phyloP scores from a whole-genome alignment of 73 alveolate species.

The Paramecium tetraurelia region DNA sequence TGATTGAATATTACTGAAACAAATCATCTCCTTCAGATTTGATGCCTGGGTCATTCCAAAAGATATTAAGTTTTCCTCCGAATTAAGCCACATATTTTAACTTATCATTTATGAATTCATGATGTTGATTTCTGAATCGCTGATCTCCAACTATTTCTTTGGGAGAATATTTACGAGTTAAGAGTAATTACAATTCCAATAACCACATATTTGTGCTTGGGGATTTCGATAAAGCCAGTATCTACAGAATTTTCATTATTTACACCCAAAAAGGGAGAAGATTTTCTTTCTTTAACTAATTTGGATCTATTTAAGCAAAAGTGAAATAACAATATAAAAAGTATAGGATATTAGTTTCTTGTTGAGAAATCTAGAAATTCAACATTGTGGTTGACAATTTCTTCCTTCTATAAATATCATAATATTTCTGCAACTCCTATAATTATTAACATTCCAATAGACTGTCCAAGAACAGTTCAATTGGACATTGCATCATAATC shows the following conservation, averaged over 20 bases:
- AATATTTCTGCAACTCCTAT: conserved; percentile 8
- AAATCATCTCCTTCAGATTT: conserved; percentile 29
- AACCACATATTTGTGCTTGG: conserved; percentile 57
- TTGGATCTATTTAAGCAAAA: conserved; percentile 37
- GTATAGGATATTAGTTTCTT: conserved; percentile 29
- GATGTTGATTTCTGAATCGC: conserved; percentile 47
- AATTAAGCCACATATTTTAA: conserved; percentile 24
- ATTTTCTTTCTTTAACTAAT: conserved; percentile 34
- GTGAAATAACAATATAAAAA: conserved; percentile 53
- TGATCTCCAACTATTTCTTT: conserved; percentile 51
- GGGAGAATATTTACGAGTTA: conserved; percentile 58
- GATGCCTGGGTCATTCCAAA: conserved; percentile 50
- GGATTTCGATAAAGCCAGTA: conserved; percentile 36
- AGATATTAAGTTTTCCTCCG: conserved; percentile 2
- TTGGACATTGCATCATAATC: conserved; percentile 44
- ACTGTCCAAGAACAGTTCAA: conserved; percentile 47
- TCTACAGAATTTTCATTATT: conserved; percentile 39
- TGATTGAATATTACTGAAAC: neutral
- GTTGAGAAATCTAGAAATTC: conserved; percentile 39
- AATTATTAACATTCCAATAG: conserved; percentile 33
- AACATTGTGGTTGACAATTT: conserved; percentile 13
- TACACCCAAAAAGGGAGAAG: conserved; percentile 37
- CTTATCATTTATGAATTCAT: conserved; percentile 61
- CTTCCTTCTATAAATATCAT: conserved; percentile 47
- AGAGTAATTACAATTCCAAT: conserved; percentile 25